A percentile compares a stretch with the other conserved stretches of the same genome.
phyloP scores from a whole-genome alignment of 2,329 filamentous ascomycete genomes.

The Alternaria rosae region DNA sequence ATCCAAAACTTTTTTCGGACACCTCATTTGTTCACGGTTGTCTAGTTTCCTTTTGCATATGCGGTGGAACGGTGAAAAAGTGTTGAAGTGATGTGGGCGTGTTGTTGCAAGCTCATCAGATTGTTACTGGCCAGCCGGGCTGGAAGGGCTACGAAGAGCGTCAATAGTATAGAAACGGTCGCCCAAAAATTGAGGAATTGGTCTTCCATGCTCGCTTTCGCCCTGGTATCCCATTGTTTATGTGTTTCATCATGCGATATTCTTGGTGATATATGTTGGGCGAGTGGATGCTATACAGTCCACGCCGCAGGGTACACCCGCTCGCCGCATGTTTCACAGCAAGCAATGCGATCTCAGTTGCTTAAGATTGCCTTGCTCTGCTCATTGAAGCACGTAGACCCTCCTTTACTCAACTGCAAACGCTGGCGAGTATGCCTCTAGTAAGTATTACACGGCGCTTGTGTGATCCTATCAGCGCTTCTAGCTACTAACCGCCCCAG shows the following conservation, averaged over 20 bases:
- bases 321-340: slow-evolving; percentile 36
- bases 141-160: slow-evolving; percentile 43
- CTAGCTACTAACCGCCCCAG: slow-evolving; percentile 30
- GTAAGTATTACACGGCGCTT: slow-evolving; percentile 33
- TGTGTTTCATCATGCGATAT: slow-evolving; percentile 39
- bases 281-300: slow-evolving; percentile 33
- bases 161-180: slow-evolving; percentile 46
- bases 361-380: slow-evolving; percentile 21
- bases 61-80: slow-evolving; percentile 26
- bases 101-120: slow-evolving; percentile 35
- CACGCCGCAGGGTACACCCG: slow-evolving; percentile 26
- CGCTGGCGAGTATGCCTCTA: slow-evolving; percentile 30
- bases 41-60: slow-evolving; percentile 22
- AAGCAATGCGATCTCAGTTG: slow-evolving; percentile 23
- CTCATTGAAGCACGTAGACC: slow-evolving; percentile 8
- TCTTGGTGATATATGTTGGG: slow-evolving; percentile 18
- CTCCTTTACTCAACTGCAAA: slow-evolving; percentile 6
- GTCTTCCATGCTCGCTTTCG: slow-evolving; percentile 27
- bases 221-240: slow-evolving; percentile 13
- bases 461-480: slow-evolving; percentile 22
- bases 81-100: slow-evolving; percentile 23
- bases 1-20: slow-evolving; percentile 18
- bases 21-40: not conserved
- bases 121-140: slow-evolving; percentile 44
- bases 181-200: slow-evolving; percentile 34